Evolutionary conservation across 176 grass and related monocot species (phyloP).

Genomic region (Juncus inflexus): DNA sequence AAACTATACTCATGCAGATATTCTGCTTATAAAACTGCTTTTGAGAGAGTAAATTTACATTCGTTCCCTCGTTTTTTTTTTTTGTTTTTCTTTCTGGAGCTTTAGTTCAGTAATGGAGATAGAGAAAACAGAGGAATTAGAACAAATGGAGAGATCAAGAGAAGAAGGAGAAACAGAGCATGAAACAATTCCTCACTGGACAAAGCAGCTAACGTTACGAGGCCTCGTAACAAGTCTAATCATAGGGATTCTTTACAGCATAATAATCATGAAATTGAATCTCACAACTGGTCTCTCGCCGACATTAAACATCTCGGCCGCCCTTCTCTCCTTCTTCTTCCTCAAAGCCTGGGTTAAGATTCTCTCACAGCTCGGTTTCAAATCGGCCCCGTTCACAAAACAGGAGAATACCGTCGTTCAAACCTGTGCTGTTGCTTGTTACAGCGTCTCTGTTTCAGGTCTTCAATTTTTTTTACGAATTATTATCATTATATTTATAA

Average conservation of each 20-base stretch:
- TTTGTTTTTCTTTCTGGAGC: no score
- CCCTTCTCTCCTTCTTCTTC: constrained; percentile 83
- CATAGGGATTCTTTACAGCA: constrained; percentile 75
- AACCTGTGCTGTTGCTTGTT: constrained; percentile 94
- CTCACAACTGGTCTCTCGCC: constrained; percentile 83
- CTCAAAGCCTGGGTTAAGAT: constrained; percentile 72
- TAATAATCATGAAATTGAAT: constrained; percentile 90
- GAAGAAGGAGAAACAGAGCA: not conserved
- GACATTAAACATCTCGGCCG: constrained; percentile 94
- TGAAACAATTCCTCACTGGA: constrained; percentile 48
- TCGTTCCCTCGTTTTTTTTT: no score
- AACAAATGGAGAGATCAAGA: not conserved
- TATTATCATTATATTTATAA: no score
- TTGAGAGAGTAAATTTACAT: no score
- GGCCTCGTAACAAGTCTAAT: constrained; percentile 65
- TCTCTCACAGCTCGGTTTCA: constrained; percentile 46
- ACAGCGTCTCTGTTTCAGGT: constrained; percentile 84
- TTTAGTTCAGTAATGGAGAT: not conserved
- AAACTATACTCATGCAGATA: no score
- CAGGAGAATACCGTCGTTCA: constrained; percentile 98
- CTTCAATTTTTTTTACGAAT: no score
- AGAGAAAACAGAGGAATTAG: constrained; percentile 7
- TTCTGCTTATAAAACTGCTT: no score
- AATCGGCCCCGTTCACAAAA: constrained; percentile 58
- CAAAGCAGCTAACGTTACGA: constrained; percentile 64